Evolutionary conservation across 371 early-diverging fungal genomes (phyloP).

Genomic region (Mucor lusitanicus): DNA sequence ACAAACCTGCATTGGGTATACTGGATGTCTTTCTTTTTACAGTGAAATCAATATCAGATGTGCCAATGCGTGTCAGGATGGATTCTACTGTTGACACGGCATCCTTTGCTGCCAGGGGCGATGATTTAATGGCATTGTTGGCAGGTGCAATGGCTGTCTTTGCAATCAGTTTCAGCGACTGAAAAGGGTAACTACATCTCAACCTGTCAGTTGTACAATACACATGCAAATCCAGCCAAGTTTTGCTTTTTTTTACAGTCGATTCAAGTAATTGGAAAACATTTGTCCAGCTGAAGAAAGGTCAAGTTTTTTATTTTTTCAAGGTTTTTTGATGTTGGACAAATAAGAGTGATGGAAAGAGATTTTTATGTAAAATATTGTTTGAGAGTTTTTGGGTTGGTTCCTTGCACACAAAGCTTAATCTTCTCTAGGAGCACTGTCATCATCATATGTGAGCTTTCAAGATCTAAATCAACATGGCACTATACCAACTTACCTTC

Average conservation of each 20-base stretch:
- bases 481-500: conserved; percentile 18
- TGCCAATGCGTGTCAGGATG: conserved; percentile 1
- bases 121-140: background rate
- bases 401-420: conserved; percentile 3
- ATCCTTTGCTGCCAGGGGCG: background rate
- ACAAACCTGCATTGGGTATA: conserved; percentile 25
- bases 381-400: background rate
- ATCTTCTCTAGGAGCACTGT: conserved; percentile 21
- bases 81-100: conserved; percentile 13
- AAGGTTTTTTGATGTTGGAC: background rate
- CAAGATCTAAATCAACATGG: background rate
- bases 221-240: background rate
- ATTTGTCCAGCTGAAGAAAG: background rate
- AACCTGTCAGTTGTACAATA: background rate
- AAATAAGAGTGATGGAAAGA: conserved; percentile 5
- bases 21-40: conserved; percentile 10
- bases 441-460: background rate
- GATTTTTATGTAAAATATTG: conserved; percentile 3
- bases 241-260: conserved; percentile 14
- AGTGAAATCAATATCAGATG: conserved; percentile 1
- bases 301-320: background rate
- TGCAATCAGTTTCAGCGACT: conserved; percentile 5
- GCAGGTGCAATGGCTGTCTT: background rate
- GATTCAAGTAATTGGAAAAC: conserved; percentile 21
- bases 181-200: conserved; percentile 16